Base-by-base conservation (phyloP, 1,284 basidiomycete genomes). In the Rhodotorula glutinis region DNA sequence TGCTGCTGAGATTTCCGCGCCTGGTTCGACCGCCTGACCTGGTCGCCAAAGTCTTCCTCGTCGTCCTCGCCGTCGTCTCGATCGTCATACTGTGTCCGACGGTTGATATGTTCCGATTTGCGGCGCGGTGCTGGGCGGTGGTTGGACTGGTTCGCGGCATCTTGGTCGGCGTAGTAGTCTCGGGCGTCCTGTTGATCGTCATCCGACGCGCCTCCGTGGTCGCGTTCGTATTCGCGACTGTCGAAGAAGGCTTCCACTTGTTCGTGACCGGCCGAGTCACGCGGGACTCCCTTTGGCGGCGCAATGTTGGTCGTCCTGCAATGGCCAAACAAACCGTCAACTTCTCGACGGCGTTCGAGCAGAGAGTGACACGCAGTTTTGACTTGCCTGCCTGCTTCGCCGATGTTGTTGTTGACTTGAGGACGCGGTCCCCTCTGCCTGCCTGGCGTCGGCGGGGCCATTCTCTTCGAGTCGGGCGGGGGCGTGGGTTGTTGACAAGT, bases 241-340 rank as follows among this genome's bases (percentile, higher is more conserved):
- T 70, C 65, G 58, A 76, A 65, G 75, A 68, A 55, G 54, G 73
- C 56, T n/a, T 73, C 44, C 67, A 72, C 44, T 52, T 72, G 38
- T 30, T 77, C 65, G 49, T 74, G 61, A 2, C 69, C 72, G 3
- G 65, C 69, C 23, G 69, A 71, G 46, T 73, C 72, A 21, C 72
- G 61, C 8, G 69, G 66, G 3, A 69, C 69, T 30, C 62, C 60
- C 38, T 60, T 64, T 3, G 69, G 69, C 4, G 72, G 66, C 7
- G 27, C 38, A 14, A 73, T 62, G 43, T 70, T 70, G 10, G 72
- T 73, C 1, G 67, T 71, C n/a, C 72, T 73, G 58, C 23, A 7
- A 21, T 13, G 4, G 11, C 33, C 33, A 38, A 38, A 38, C 33
- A 38, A 38, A 38, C n/a, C n/a, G 33, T 38, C 33, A 38, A 38